phyloP scores from a whole-genome alignment of 768 basidiomycete genomes.

The Cantharellus anzutake region DNA sequence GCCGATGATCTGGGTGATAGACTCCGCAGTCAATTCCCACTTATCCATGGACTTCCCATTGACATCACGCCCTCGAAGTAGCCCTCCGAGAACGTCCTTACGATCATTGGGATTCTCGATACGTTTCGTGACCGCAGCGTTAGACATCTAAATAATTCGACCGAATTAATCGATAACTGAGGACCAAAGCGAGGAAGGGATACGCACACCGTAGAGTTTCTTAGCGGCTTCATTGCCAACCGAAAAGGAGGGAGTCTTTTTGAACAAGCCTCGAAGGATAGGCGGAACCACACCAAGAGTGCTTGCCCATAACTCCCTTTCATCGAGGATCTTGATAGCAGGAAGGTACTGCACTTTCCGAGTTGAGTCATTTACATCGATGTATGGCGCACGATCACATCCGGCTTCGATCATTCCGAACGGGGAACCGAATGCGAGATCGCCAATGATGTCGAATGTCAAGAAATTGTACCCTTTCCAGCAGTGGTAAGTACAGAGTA shows the following conservation, averaged over 20 bases:
- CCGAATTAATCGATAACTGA: not conserved
- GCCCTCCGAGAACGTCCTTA: conserved; percentile 61
- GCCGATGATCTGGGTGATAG: conserved; percentile 68
- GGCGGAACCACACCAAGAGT: conserved; percentile 40
- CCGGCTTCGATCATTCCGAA: conserved; percentile 74
- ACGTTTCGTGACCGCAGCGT: conserved; percentile 41
- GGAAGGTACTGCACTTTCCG: conserved; percentile 30
- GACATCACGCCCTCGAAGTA: conserved; percentile 60
- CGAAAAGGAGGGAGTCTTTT: conserved; percentile 49
- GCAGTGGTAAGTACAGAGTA: not conserved
- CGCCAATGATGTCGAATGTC: conserved; percentile 63
- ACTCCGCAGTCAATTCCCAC: conserved; percentile 77
- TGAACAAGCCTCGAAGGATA: not conserved
- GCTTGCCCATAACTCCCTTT: conserved; percentile 66
- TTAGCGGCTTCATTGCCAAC: conserved; percentile 46
- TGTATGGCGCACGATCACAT: conserved; percentile 52
- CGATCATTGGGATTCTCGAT: conserved; percentile 45
- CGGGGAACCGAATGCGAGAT: conserved; percentile 70
- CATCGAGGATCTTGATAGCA: conserved; percentile 71
- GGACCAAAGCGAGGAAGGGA: not conserved
- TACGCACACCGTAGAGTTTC: conserved; percentile 41
- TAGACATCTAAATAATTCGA: conserved; percentile 14
- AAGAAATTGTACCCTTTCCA: conserved; percentile 29
- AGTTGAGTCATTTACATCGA: conserved; percentile 20
- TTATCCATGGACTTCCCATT: conserved; percentile 61